Evolutionary conservation across 1,139 yeast genomes (phyloP), one percentile per base, ranked within the genome.

Genomic region (Tardiomyces blankii): DNA sequence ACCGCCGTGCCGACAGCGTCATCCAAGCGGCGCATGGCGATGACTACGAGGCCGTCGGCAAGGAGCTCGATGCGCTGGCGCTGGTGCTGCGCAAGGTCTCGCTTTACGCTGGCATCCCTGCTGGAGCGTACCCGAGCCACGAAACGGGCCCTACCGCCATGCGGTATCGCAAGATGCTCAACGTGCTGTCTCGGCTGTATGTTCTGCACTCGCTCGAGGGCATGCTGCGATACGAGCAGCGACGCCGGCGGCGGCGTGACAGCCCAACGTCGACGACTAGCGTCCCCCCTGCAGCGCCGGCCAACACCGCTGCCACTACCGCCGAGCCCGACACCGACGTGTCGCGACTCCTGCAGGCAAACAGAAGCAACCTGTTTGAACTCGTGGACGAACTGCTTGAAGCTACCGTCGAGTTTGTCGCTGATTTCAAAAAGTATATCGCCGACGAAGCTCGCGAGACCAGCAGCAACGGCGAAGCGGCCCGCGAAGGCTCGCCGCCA

Each of bases 101-200:
- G 25, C 25, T 21, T 21, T 21, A 21, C 25, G 53, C 60, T 1
- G 62, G 63, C 7, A 53, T 58, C 35, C 62, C 62, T 2, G 58
- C 59, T 11, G 61, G 62, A 13, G 51, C 61, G 1, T 48, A 51
- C 19, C 62, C 61, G 8, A 49, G 56, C 7, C 43, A 53, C 14
- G 38, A 50, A 2, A 56, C 57, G 18, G 47, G 51, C 33, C 44
- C 53, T 11, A 46, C 58, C 14, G 51, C 61, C 11, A 48, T 53
- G 12, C 47, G 56, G 14, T 59, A 51, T 43, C 51, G 61, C 18
- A 48, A 53, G 16, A 52, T 55, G 51, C 52, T 58, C 50, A 54
- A 54, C 18, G 44, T 52, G n/a, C 43, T 59, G 33, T 51, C 57
- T 54, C 18, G 52, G 51, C 44, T 55, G 51, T 39, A 51, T 55